phyloP scores from a whole-genome alignment of 306 rosid genomes.

The Boehmeria nivea region DNA sequence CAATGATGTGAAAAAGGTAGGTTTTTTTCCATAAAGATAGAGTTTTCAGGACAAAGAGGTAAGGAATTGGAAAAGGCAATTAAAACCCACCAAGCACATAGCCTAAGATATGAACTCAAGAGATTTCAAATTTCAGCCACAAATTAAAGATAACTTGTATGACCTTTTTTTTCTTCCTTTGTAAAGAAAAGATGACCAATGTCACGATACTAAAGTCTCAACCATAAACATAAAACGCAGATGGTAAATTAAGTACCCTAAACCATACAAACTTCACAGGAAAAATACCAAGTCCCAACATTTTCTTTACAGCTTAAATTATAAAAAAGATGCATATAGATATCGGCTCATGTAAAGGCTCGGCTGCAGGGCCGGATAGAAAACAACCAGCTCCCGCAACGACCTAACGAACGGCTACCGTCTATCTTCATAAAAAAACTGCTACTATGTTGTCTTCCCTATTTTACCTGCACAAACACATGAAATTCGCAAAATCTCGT shows the following conservation, averaged over 20 bases:
- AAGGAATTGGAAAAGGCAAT: too few relatives aligned
- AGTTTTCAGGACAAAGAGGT: too few relatives aligned
- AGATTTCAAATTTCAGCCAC: conserved; percentile 10
- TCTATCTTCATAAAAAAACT: conserved; percentile 18
- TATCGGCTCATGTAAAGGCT: conserved; percentile 27
- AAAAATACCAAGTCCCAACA: conserved; percentile 19
- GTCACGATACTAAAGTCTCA: too few relatives aligned
- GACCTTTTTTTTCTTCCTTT: neutral
- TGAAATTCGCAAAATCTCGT: too few relatives aligned
- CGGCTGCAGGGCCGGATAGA: conserved; percentile 37
- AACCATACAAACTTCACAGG: conserved; percentile 25
- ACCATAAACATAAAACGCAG: conserved; percentile 19
- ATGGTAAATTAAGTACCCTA: conserved; percentile 16
- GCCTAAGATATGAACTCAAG: neutral
- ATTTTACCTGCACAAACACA: conserved; percentile 51
- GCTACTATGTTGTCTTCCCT: conserved; percentile 23
- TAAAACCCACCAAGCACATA: too few relatives aligned
- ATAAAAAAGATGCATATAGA: too few relatives aligned
- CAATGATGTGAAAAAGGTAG: neutral
- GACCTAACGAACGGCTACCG: conserved; percentile 12
- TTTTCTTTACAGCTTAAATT: conserved; percentile 29
- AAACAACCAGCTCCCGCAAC: conserved; percentile 31
- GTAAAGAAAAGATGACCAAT: too few relatives aligned
- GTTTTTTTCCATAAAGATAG: too few relatives aligned
- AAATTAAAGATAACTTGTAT: conserved; percentile 7